Percentiles rank a stretch among this genome's conserved stretches.
These are phyloP conservation scores for Vanilla planifolia DNA, from an alignment of 106 monocot genomes.

Conservation along the genomic window DNA sequence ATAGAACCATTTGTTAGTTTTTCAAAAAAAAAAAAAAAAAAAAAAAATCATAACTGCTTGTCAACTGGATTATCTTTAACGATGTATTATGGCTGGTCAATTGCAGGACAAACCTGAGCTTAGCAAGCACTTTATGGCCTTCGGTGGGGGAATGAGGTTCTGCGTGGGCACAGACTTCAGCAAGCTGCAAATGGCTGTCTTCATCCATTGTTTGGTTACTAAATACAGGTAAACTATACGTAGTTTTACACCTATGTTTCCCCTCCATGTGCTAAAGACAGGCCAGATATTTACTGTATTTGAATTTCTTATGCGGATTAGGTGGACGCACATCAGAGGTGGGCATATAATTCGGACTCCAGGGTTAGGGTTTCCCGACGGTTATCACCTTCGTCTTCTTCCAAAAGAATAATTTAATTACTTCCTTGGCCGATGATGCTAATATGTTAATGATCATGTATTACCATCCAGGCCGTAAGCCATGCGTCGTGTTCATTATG, in stretches of 20 bases:
- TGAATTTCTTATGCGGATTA: background rate
- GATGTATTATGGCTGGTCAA: too few relatives aligned
- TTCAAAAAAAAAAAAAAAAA: too few relatives aligned
- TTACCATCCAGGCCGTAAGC: too few relatives aligned
- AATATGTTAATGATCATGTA: too few relatives aligned
- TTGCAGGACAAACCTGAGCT: slow-evolving; percentile 4
- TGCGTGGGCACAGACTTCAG: slow-evolving; percentile 14
- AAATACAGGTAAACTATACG: slow-evolving; percentile 10
- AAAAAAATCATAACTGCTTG: too few relatives aligned
- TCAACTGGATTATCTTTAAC: too few relatives aligned
- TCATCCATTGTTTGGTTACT: slow-evolving; percentile 11
- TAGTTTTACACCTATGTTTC: too few relatives aligned
- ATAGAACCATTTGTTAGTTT: too few relatives aligned
- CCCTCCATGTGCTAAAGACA: too few relatives aligned
- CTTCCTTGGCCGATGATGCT: too few relatives aligned
- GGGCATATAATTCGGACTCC: slow-evolving; percentile 60
- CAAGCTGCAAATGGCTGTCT: slow-evolving; percentile 8
- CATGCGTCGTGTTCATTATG: too few relatives aligned
- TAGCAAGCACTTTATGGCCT: slow-evolving; percentile 10
- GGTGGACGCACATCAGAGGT: slow-evolving; percentile 41
- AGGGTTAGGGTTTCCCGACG: slow-evolving; percentile 52
- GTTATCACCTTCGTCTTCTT: slow-evolving; percentile 43
- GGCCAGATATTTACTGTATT: background rate
- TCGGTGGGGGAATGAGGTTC: slow-evolving; percentile 17
- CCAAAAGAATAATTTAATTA: slow-evolving; percentile 23